Evolutionary conservation across 805 yeast species (phyloP), one percentile per base, ranked within the genome.

Genomic region (Danielia reshetovae): DNA sequence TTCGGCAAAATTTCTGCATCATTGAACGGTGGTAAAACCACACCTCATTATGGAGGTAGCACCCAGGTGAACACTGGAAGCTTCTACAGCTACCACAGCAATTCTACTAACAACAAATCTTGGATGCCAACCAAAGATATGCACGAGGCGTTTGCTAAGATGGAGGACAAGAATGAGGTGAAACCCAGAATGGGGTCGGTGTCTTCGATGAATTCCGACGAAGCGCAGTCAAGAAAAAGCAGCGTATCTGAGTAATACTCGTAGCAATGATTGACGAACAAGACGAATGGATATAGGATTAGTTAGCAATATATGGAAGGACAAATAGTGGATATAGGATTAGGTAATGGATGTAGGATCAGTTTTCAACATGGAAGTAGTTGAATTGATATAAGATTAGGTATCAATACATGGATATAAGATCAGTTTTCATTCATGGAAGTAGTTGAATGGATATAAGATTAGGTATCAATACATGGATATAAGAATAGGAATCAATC

Each of bases 31-130:
- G 69, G 69, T 13, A 60, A 60, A 31, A 43, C 66, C 19, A 49
- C 46, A 8, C 52, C 48, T 14, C 60, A 56, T 30, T 60, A 63
- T 40, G 51, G 55, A 12, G 58, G 59, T 22, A 32, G 55, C 10
- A 40, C 55, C 3, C 68, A 57, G 35, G 70, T 64, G 9, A 65
- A 65, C 35, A 44, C 63, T 4, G 72, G 72, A 2, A 45, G 45
- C 3, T 63, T 46, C 37, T 65, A 65, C 39, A 63, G 57, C 39
- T 64, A 65, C 38, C 66, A 60, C 27, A 39, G 53, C 27, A 60
- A 51, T 28, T 50, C 55, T 15, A 62, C 65, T 23, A 65, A 65
- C 40, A 65, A 65, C 42, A 56, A 60, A 18, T 65, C 59, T 23
- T 65, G 71, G 71, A 41, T 65, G 46, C 62, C 68, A 4, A 33